These are phyloP conservation scores for Nemania sp. DNA, from an alignment of 2,329 filamentous ascomycete genomes.

Conservation along the genomic window DNA sequence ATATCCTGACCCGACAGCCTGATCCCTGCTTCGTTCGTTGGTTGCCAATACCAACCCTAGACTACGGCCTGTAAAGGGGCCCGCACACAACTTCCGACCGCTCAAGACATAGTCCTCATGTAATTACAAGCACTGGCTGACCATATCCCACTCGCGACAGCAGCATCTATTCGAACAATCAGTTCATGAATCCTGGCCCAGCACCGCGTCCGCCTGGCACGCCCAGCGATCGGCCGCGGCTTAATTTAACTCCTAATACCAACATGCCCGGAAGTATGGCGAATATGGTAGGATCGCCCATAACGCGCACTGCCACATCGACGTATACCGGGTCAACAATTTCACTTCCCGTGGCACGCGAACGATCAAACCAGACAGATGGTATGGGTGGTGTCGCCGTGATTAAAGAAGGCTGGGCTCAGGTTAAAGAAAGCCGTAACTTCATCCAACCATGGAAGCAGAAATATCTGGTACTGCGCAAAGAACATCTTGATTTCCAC, in stretches of 20 bases:
- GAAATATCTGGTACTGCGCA: constrained; percentile 87
- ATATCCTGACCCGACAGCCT: constrained; percentile 9
- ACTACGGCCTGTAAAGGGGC: neutral
- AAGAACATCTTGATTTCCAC: constrained; percentile 91
- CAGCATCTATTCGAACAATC: constrained; percentile 63
- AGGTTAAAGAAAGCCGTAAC: constrained; percentile 88
- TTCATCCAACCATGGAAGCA: constrained; percentile 87
- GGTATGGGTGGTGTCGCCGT: constrained; percentile 71
- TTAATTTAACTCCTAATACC: constrained; percentile 77
- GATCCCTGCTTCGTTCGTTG: neutral
- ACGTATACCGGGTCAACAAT: constrained; percentile 75
- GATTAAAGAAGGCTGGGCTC: constrained; percentile 81
- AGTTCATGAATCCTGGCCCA: constrained; percentile 97
- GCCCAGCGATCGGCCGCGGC: constrained; percentile 79
- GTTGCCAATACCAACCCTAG: neutral
- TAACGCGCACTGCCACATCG: constrained; percentile 67
- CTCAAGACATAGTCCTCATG: neutral
- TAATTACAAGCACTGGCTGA: constrained; percentile 18
- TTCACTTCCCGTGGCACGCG: constrained; percentile 69
- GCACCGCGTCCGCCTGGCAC: constrained; percentile 88
- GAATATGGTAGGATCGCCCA: constrained; percentile 75
- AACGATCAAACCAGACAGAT: constrained; percentile 61
- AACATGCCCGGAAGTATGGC: constrained; percentile 80
- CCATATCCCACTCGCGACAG: neutral
- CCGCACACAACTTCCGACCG: neutral